Base-by-base conservation (phyloP, 2,329 filamentous ascomycete species). In the Verticillium isaacii region DNA sequence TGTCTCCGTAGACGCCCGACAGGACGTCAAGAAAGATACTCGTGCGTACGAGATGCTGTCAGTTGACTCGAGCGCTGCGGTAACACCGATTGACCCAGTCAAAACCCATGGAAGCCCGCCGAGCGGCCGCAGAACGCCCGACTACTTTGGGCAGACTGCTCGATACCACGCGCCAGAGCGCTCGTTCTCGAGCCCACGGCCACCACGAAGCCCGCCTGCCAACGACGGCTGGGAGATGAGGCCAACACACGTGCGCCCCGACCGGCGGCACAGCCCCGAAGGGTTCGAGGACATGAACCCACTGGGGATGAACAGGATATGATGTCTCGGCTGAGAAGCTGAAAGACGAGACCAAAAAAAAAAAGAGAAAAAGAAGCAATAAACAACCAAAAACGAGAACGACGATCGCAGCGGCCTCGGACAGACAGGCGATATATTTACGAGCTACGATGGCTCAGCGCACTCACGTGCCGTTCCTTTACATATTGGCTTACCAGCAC, bases 1-100 rank as follows among this genome's bases (percentile, higher is more conserved):
- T 69, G 90, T 97, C 66, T 96, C 92, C 45, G 88, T 90, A 56
- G 94, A 97, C 72, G 92, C 93, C 56, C 84, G 85, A 64, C 76
- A 78, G 68, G 82, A 85, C 63, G 74, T 82, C 63, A 87, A 87
- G 66, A 82, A 85, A 73, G 86, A 88, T 68, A 81, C 80, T 73
- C 85, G 86, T 78, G 86, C 88, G 74, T 93, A 93, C 80, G 91
- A 93, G 81, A 93, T 93, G 90, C 87, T 93, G 69, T 85, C 83
- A 67, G 80, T 79, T 74, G 83, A 84, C 69, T 78, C 79, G 73
- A 81, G 78, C 74, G 74, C 79, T 68, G 74, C 78, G 77, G 77
- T 84, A 80, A 85, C 83, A 76, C 79, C 82, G 65, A 70, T 77
- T 69, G 75, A 73, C 72, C 71, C 75, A 72, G 73, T 70, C 67